These are phyloP conservation scores for Ceratocystis colombiana DNA, from an alignment of 2,329 filamentous ascomycete species.

Conservation along the genomic window DNA sequence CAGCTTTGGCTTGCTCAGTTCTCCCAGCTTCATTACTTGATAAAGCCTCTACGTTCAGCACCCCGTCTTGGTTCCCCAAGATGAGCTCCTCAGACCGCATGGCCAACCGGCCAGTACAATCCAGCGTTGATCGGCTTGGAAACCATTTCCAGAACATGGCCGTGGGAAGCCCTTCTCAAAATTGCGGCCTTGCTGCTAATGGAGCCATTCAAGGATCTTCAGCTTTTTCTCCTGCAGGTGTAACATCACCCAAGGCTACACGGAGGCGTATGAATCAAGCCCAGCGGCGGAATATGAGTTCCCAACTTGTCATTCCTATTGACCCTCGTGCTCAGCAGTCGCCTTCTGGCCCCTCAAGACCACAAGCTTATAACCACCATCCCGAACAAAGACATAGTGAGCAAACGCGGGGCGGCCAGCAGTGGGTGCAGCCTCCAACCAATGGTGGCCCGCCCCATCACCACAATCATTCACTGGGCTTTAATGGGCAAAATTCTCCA, in stretches of 20 bases:
- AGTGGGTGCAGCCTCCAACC: not conserved
- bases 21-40: too few species aligned
- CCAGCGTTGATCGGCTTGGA: conserved; percentile 7
- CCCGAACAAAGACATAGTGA: not conserved
- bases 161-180: not conserved
- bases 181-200: not conserved
- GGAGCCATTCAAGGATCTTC: not conserved
- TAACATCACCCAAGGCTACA: conserved; percentile 12
- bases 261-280: conserved; percentile 49
- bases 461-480: conserved; percentile 3
- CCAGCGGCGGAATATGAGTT: conserved; percentile 52
- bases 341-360: not conserved
- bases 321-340: conserved; percentile 36
- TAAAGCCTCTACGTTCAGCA: not conserved
- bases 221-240: not conserved
- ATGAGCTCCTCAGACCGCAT: conserved; percentile 3
- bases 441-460: not conserved
- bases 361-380: not conserved
- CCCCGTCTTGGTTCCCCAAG: not conserved
- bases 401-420: not conserved
- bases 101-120: not conserved
- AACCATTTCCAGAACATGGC: conserved; percentile 15
- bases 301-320: conserved; percentile 48
- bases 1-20: too few species aligned
- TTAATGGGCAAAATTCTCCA: not conserved